phyloP scores from a whole-genome alignment of 106 monocot genomes.

The Dendrobium officinale region DNA sequence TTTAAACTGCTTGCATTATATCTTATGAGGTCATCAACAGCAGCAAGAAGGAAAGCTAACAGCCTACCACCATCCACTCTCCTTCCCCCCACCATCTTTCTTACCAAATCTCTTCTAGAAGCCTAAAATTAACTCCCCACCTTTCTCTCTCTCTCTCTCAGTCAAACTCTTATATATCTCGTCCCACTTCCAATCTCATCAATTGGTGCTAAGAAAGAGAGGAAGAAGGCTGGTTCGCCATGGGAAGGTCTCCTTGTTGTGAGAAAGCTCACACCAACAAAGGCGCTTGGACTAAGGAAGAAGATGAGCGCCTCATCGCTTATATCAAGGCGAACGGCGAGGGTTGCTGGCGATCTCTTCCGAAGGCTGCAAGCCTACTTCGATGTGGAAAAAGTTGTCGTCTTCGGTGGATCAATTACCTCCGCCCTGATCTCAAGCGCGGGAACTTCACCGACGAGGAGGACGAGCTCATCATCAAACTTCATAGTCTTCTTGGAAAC shows the following conservation, averaged over 20 bases:
- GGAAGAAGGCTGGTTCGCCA: background rate
- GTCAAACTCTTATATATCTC: slow-evolving; percentile 6
- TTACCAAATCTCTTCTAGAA: slow-evolving; percentile 14
- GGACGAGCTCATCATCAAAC: slow-evolving; percentile 88
- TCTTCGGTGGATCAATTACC: slow-evolving; percentile 95
- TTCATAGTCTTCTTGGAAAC: slow-evolving; percentile 75
- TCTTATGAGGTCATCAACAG: background rate
- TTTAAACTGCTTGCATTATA: background rate
- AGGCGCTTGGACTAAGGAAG: slow-evolving; percentile 93
- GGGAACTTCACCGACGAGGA: slow-evolving; percentile 91
- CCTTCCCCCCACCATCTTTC: slow-evolving; percentile 1
- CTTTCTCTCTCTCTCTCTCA: background rate
- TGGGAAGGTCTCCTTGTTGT: slow-evolving; percentile 93
- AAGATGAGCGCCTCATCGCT: slow-evolving; percentile 70
- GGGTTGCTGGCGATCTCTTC: slow-evolving; percentile 87
- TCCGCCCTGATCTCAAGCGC: slow-evolving; percentile 84
- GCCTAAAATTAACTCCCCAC: background rate
- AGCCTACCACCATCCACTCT: background rate
- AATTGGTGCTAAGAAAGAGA: background rate
- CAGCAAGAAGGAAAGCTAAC: background rate
- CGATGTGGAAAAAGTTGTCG: slow-evolving; percentile 93
- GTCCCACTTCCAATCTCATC: too few species aligned
- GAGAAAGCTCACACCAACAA: slow-evolving; percentile 97
- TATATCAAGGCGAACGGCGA: slow-evolving; percentile 87
- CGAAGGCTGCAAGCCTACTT: slow-evolving; percentile 82